A percentile compares a stretch with the other conserved stretches of the same genome.
phyloP scores from a whole-genome alignment of 2,329 filamentous ascomycete species.

The Hymenoscyphus albidus region DNA sequence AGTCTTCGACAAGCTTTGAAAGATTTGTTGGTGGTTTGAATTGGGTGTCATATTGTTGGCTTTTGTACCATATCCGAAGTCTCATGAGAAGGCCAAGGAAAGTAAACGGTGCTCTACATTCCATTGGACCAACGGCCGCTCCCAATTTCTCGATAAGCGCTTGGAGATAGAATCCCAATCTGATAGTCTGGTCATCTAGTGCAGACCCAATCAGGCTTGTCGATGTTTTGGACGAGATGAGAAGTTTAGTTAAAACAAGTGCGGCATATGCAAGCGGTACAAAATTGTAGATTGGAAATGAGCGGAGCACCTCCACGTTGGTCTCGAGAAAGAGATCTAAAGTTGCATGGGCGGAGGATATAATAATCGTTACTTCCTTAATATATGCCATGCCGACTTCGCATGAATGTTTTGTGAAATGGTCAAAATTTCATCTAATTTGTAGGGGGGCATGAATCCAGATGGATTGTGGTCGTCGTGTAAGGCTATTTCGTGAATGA shows the following conservation, averaged over 20 bases:
- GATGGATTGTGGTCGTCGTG: slow-evolving; percentile 50
- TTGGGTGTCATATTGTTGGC: slow-evolving; percentile 40
- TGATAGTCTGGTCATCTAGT: slow-evolving; percentile 60
- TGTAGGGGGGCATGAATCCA: slow-evolving; percentile 39
- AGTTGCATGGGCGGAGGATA: slow-evolving; percentile 47
- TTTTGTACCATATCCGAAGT: slow-evolving; percentile 61
- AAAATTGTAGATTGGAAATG: slow-evolving; percentile 45
- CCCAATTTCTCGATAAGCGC: slow-evolving; percentile 64
- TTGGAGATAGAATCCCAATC: slow-evolving; percentile 60
- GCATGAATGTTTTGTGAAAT: slow-evolving; percentile 23
- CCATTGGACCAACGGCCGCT: slow-evolving; percentile 55
- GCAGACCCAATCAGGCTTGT: slow-evolving; percentile 61
- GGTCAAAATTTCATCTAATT: slow-evolving; percentile 25
- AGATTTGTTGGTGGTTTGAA: slow-evolving; percentile 15
- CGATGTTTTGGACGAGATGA: slow-evolving; percentile 55
- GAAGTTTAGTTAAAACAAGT: slow-evolving; percentile 53
- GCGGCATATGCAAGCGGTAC: slow-evolving; percentile 50
- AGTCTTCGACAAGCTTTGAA: slow-evolving; percentile 11
- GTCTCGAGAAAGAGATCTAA: slow-evolving; percentile 47
- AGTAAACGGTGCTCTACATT: slow-evolving; percentile 61
- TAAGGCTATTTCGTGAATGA: slow-evolving; percentile 54
- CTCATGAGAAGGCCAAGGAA: slow-evolving; percentile 65
- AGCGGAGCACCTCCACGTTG: slow-evolving; percentile 40
- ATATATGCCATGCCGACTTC: slow-evolving; percentile 44
- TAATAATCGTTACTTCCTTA: slow-evolving; percentile 46